phyloP scores from a whole-genome alignment of 495 filamentous ascomycete species.

The Coniosporium apollinis region DNA sequence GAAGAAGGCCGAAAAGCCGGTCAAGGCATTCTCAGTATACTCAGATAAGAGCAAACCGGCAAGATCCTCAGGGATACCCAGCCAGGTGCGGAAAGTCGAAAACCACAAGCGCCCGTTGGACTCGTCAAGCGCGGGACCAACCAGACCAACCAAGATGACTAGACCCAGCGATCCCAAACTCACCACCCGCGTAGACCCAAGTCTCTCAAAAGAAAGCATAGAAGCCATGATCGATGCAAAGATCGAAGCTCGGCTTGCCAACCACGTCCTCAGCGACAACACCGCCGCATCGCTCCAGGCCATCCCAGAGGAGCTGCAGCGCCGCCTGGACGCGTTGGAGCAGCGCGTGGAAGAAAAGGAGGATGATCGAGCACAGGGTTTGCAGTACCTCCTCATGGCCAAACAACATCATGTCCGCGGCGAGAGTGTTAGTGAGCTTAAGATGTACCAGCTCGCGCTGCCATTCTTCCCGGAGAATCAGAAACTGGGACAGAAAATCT shows the following conservation, averaged over 20 bases:
- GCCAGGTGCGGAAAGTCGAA: background rate
- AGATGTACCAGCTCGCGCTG: constrained; percentile 71
- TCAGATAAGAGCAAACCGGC: constrained; percentile 43
- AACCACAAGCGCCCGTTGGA: constrained; percentile 8
- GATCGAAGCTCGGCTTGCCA: constrained; percentile 72
- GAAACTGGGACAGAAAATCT: constrained; percentile 66
- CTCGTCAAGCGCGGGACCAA: constrained; percentile 2
- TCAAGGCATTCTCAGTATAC: constrained; percentile 70
- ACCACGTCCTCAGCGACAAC: constrained; percentile 34
- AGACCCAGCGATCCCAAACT: constrained; percentile 17
- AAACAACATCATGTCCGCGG: constrained; percentile 76
- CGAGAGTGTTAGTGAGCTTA: constrained; percentile 60
- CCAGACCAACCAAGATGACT: constrained; percentile 17
- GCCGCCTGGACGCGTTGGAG: constrained; percentile 68
- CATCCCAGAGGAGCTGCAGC: constrained; percentile 61
- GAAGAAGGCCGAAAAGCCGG: constrained; percentile 46
- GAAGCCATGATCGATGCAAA: constrained; percentile 86
- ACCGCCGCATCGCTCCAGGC: constrained; percentile 24
- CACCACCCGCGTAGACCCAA: constrained; percentile 18
- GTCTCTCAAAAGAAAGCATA: constrained; percentile 57
- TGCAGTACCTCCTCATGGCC: constrained; percentile 75
- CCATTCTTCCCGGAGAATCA: constrained; percentile 75
- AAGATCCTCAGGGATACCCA: background rate
- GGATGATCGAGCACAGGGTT: constrained; percentile 57
- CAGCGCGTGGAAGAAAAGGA: constrained; percentile 64